Percentiles rank a stretch among this genome's conserved stretches.
Evolutionary conservation across 202 grass and related monocot genomes (phyloP).

Genomic region (Setaria italica): DNA sequence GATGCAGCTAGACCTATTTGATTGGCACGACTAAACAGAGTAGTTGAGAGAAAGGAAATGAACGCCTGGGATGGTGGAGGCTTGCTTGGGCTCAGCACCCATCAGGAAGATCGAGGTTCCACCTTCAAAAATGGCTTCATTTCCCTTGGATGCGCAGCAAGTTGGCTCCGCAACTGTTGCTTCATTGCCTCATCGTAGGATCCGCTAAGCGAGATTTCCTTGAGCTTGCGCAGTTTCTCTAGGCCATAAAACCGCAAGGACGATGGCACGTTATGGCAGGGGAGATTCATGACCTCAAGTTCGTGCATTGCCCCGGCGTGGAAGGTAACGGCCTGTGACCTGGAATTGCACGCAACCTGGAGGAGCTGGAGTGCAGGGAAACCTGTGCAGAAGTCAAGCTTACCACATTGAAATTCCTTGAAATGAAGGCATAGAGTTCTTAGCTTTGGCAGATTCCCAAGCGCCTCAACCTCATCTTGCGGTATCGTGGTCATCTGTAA

Average conservation of each 20-base stretch:
- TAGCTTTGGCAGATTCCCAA: neutral
- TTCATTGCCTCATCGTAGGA: neutral
- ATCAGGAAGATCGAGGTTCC: neutral
- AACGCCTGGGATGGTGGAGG: neutral
- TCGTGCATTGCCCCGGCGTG: neutral
- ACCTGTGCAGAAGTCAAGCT: neutral
- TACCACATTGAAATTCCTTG: neutral
- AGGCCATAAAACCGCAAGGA: neutral
- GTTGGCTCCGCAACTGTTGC: neutral
- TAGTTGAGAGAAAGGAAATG: too few species aligned
- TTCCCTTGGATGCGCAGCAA: neutral
- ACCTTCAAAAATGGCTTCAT: neutral
- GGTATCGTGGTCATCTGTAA: neutral
- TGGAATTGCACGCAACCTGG: neutral
- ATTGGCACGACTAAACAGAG: too few species aligned
- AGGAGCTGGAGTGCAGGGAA: neutral
- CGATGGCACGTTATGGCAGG: neutral
- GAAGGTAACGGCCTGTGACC: fast-evolving
- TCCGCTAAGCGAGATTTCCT: conserved; percentile 3
- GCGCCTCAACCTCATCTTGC: neutral
- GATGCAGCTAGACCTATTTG: too few species aligned
- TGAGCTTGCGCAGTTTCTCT: neutral
- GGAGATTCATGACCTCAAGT: conserved; percentile 19
- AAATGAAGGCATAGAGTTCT: neutral
- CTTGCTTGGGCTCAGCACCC: neutral